Percentiles rank a stretch among this genome's conserved stretches.
phyloP scores from a whole-genome alignment of 768 basidiomycete genomes.

The Cyclocybe aegerita region DNA sequence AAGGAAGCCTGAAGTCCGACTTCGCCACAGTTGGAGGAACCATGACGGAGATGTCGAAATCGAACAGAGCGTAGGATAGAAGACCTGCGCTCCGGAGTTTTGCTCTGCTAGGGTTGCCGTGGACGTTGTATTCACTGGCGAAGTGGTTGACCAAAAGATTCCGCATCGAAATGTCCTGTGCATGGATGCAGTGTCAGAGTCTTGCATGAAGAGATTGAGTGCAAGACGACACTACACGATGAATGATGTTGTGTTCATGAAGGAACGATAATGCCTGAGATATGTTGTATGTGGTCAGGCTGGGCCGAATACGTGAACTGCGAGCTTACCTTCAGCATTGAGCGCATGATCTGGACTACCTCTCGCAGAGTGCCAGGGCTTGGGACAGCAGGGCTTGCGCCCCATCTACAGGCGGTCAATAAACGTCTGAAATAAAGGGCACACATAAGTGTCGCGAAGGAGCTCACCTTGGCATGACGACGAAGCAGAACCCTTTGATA shows the following conservation, averaged over 20 bases:
- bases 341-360: slow-evolving; percentile 12
- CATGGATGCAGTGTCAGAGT: not conserved
- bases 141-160: slow-evolving; percentile 21
- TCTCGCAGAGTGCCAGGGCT: not conserved
- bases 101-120: not conserved
- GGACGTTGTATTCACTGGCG: not conserved
- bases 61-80: slow-evolving; percentile 19
- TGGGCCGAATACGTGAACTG: not conserved
- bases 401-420: slow-evolving; percentile 11
- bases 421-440: not conserved
- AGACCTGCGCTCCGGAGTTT: slow-evolving; percentile 9
- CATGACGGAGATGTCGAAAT: slow-evolving; percentile 20
- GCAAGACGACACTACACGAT: slow-evolving; percentile 9
- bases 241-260: slow-evolving; percentile 18
- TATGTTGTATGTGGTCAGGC: too few species aligned
- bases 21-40: slow-evolving; percentile 9
- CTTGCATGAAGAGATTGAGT: not conserved
- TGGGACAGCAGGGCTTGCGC: not conserved
- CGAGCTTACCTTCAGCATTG: slow-evolving; percentile 10
- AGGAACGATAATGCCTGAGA: slow-evolving; percentile 16
- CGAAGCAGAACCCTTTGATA: slow-evolving; percentile 19
- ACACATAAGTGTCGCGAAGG: not conserved
- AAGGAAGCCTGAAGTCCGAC: slow-evolving; percentile 5
- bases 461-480: slow-evolving; percentile 27
- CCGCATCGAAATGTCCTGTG: slow-evolving; percentile 6